These are phyloP conservation scores for Delonix regia DNA, from an alignment of 306 rosid genomes.

Conservation along the genomic window DNA sequence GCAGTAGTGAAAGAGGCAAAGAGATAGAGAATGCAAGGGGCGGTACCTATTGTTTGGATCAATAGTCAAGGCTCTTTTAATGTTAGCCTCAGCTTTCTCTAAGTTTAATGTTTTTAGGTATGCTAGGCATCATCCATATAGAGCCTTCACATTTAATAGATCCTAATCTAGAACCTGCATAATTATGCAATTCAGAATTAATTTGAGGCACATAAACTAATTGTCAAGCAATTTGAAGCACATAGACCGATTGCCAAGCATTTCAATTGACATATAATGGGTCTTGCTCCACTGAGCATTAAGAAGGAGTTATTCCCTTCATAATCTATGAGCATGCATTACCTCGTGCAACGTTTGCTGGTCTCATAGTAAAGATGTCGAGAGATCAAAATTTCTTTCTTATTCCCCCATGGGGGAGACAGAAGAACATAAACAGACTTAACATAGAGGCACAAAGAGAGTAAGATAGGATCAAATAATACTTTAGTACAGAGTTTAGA, in stretches of 20 bases:
- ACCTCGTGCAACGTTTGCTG: slow-evolving; percentile 3
- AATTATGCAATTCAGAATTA: not conserved
- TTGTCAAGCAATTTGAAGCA: not conserved
- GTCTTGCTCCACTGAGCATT: not conserved
- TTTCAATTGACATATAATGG: no score
- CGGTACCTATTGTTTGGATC: slow-evolving; percentile 68
- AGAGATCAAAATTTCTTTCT: not conserved
- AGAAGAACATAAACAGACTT: not conserved
- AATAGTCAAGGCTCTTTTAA: slow-evolving; percentile 53
- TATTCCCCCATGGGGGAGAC: no score
- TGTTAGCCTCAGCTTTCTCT: slow-evolving; percentile 66
- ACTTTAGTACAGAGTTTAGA: slow-evolving; percentile 62
- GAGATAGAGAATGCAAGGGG: slow-evolving; percentile 11
- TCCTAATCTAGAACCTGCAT: slow-evolving; percentile 59
- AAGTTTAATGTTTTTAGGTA: slow-evolving; percentile 55
- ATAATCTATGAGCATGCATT: not conserved
- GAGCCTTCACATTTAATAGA: slow-evolving; percentile 63
- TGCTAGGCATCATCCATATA: slow-evolving; percentile 72
- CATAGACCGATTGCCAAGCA: no score
- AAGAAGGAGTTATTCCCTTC: not conserved
- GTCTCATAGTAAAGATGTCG: not conserved
- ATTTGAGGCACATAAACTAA: not conserved
- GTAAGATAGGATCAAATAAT: not conserved
- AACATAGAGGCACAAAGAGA: not conserved
- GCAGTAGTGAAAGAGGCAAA: not conserved